A percentile compares a stretch with the other conserved stretches of the same genome.
Evolutionary conservation across 768 basidiomycete species (phyloP).

Genomic region (Roridomyces roridus): DNA sequence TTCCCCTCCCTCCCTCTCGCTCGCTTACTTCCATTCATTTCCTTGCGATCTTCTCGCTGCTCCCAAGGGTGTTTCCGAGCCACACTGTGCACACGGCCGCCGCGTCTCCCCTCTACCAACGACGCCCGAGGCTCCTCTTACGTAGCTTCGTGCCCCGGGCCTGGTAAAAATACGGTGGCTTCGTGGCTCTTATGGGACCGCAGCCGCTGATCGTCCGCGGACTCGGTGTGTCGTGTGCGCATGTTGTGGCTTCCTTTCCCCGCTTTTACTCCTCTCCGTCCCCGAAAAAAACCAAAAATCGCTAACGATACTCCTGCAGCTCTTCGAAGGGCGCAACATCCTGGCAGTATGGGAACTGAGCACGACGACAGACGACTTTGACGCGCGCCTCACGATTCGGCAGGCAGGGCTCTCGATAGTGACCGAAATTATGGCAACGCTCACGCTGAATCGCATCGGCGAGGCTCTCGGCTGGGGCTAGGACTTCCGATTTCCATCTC

Average conservation of each 20-base stretch:
- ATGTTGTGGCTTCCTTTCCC: no score
- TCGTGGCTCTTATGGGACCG: background rate
- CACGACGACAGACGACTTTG: slow-evolving; percentile 59
- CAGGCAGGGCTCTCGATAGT: slow-evolving; percentile 63
- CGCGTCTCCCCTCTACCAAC: no score
- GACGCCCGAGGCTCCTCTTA: background rate
- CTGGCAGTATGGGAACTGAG: slow-evolving; percentile 75
- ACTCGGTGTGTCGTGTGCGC: background rate
- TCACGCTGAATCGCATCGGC: slow-evolving; percentile 77
- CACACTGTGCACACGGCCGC: background rate
- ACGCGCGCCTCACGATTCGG: slow-evolving; percentile 65
- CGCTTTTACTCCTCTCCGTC: no score
- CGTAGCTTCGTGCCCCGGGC: background rate
- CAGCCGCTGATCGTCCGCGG: background rate
- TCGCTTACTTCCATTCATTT: slow-evolving; percentile 2
- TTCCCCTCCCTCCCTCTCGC: background rate
- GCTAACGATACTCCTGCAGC: slow-evolving; percentile 45
- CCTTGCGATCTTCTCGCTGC: background rate
- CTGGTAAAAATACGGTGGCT: background rate
- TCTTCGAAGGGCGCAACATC: slow-evolving; percentile 63
- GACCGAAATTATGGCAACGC: slow-evolving; percentile 80
- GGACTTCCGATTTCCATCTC: background rate
- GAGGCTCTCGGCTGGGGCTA: slow-evolving; percentile 60
- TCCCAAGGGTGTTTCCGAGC: background rate
- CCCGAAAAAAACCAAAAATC: no score